Evolutionary conservation across 2,329 filamentous ascomycete species (phyloP).

Genomic region (Fusarium lateritium): DNA sequence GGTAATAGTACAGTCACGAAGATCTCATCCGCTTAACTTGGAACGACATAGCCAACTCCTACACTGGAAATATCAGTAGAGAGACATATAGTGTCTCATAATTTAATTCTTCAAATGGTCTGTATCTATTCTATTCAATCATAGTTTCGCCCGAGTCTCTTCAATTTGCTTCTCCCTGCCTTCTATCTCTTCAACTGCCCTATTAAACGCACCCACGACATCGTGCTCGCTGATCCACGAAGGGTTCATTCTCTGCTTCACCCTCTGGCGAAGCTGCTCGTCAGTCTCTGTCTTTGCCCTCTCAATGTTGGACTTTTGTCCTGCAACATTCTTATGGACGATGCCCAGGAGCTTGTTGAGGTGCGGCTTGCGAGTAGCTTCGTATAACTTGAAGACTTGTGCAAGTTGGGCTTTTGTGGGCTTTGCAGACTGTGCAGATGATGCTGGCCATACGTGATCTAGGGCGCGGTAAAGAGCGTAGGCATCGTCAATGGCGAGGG

Average conservation of each 20-base stretch:
- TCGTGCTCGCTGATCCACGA: slow-evolving; percentile 64
- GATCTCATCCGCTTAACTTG: too few relatives aligned
- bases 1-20: too few relatives aligned
- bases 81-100: too few relatives aligned
- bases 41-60: too few relatives aligned
- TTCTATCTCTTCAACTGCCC: slow-evolving; percentile 48
- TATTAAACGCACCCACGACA: slow-evolving; percentile 56
- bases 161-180: not conserved
- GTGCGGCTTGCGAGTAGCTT: slow-evolving; percentile 60
- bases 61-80: too few relatives aligned
- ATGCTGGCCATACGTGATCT: slow-evolving; percentile 53
- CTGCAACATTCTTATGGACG: slow-evolving; percentile 31
- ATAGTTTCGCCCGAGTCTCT: not conserved
- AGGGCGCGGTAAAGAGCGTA: slow-evolving; percentile 60
- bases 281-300: slow-evolving; percentile 53
- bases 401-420: slow-evolving; percentile 42
- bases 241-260: slow-evolving; percentile 55
- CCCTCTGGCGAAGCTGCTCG: slow-evolving; percentile 53
- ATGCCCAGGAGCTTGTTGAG: slow-evolving; percentile 51
- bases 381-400: slow-evolving; percentile 57
- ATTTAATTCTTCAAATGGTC: too few relatives aligned
- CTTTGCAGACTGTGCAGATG: slow-evolving; percentile 6
- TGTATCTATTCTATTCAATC: not conserved
- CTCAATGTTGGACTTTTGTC: slow-evolving; percentile 32
- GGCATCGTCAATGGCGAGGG: slow-evolving; percentile 58